These are phyloP conservation scores for Adansonia gregorii DNA, from an alignment of 441 rosid species.

Conservation along the genomic window DNA sequence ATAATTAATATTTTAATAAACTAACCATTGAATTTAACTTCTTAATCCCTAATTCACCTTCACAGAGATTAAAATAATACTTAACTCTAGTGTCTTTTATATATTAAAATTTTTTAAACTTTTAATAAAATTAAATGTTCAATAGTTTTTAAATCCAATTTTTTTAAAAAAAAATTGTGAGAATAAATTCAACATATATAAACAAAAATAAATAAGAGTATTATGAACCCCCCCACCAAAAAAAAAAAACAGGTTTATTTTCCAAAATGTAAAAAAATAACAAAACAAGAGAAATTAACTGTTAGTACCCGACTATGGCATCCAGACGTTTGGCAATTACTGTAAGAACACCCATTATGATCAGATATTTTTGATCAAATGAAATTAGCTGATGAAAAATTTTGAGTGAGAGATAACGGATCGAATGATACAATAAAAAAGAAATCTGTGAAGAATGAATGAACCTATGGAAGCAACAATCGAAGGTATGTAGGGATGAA, in stretches of 20 bases:
- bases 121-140: no score
- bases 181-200: no score
- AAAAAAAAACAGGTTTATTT: not conserved
- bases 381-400: slow-evolving; percentile 20
- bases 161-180: no score
- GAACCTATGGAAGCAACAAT: not conserved
- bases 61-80: no score
- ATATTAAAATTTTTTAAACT: no score
- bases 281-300: not conserved
- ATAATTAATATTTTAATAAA: no score
- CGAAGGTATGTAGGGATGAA: not conserved
- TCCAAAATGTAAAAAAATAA: not conserved
- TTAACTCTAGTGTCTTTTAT: no score
- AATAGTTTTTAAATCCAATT: no score
- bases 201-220: no score
- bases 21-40: no score
- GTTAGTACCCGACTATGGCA: slow-evolving; percentile 62
- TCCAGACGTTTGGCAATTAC: slow-evolving; percentile 67
- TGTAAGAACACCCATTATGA: slow-evolving; percentile 57
- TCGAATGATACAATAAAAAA: not conserved
- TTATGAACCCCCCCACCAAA: no score
- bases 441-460: not conserved
- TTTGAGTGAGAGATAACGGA: not conserved
- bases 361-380: slow-evolving; percentile 20
- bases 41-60: no score